These are phyloP conservation scores for Gremmenia infestans DNA, from an alignment of 2,329 filamentous ascomycete genomes.

Conservation along the genomic window DNA sequence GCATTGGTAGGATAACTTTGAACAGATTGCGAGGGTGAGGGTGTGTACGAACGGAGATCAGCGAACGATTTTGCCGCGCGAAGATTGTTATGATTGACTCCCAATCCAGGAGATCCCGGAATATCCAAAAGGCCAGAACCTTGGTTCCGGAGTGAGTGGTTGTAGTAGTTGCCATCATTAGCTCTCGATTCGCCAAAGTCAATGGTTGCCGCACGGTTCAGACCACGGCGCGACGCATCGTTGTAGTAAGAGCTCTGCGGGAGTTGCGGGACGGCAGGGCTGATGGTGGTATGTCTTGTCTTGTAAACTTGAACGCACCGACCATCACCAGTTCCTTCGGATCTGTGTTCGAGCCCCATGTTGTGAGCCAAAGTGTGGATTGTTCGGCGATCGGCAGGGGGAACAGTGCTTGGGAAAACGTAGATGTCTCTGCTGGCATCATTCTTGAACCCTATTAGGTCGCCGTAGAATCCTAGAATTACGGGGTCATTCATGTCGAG, in stretches of 20 bases:
- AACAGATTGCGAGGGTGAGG: slow-evolving; percentile 84
- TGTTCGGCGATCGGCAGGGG: slow-evolving; percentile 78
- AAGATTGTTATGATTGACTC: slow-evolving; percentile 69
- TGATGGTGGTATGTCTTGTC: slow-evolving; percentile 38
- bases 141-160: slow-evolving; percentile 73
- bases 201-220: slow-evolving; percentile 94
- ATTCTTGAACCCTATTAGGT: slow-evolving; percentile 84
- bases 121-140: slow-evolving; percentile 78
- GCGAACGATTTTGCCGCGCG: slow-evolving; percentile 95
- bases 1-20: slow-evolving; percentile 76
- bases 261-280: slow-evolving; percentile 36
- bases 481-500: slow-evolving; percentile 89
- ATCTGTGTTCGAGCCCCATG: slow-evolving; percentile 87
- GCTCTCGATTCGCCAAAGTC: slow-evolving; percentile 84
- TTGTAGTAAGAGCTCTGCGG: slow-evolving; percentile 46
- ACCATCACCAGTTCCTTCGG: slow-evolving; percentile 80
- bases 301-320: slow-evolving; percentile 89
- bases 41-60: slow-evolving; percentile 89
- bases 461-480: slow-evolving; percentile 83
- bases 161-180: slow-evolving; percentile 59
- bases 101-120: slow-evolving; percentile 67
- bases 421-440: slow-evolving; percentile 72
- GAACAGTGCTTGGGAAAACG: slow-evolving; percentile 75
- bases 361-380: slow-evolving; percentile 94
- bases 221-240: slow-evolving; percentile 69